Percentiles rank a stretch among this genome's conserved stretches.
These are phyloP conservation scores for Begonia peltatifolia DNA, from an alignment of 306 rosid genomes.

Conservation along the genomic window DNA sequence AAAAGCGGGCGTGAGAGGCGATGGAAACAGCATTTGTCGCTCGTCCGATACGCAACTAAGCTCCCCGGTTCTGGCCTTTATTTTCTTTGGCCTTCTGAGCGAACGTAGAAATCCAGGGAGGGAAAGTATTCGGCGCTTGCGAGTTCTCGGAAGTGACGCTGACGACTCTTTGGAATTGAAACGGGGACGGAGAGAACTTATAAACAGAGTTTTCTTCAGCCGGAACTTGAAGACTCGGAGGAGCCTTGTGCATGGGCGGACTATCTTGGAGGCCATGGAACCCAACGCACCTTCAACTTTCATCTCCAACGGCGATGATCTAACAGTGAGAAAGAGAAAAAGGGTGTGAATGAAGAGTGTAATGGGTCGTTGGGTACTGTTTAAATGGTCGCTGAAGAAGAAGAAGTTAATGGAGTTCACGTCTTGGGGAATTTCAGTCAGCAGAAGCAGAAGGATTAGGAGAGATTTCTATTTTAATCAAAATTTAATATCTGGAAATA, in stretches of 20 bases:
- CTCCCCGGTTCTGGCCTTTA: conserved; percentile 3
- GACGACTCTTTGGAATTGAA: conserved; percentile 8
- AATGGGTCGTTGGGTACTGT: neutral
- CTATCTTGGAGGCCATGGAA: conserved; percentile 64
- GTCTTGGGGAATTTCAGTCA: too few species aligned
- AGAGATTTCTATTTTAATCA: too few species aligned
- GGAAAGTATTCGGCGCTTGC: conserved; percentile 11
- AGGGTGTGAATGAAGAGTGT: neutral
- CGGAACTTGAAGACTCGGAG: conserved; percentile 35
- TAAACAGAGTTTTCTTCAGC: conserved; percentile 37
- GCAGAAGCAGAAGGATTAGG: too few species aligned
- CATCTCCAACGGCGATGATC: conserved; percentile 30
- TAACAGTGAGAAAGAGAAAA: conserved; percentile 30
- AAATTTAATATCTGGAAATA: too few species aligned
- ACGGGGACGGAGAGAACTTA: conserved; percentile 21
- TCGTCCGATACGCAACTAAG: conserved; percentile 18
- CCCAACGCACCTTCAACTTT: conserved; percentile 38
- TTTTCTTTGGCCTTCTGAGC: conserved; percentile 16
- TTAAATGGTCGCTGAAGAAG: too few species aligned
- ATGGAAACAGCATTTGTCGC: conserved; percentile 16
- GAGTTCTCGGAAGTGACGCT: conserved; percentile 6
- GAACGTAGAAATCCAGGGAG: conserved; percentile 30
- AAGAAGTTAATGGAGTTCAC: too few species aligned
- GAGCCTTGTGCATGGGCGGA: conserved; percentile 47
- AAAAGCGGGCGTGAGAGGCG: conserved; percentile 42